phyloP scores from a whole-genome alignment of 352 stramenopile genomes.

The Phytophthora fragariae region DNA sequence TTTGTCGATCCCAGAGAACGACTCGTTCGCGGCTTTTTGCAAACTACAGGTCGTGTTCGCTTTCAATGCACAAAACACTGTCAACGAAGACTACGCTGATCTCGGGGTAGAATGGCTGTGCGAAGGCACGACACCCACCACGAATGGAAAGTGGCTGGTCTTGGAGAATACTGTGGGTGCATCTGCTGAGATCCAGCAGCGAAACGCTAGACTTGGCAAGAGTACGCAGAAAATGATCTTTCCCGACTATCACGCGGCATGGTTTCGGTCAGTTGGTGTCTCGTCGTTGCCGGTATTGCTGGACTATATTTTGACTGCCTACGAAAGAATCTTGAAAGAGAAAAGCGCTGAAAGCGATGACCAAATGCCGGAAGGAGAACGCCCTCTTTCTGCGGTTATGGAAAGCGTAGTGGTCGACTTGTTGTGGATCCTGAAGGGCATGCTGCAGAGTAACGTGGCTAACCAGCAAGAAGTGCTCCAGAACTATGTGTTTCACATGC shows the following conservation, averaged over 20 bases:
- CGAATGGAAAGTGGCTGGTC: constrained; percentile 68
- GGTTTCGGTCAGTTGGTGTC: constrained; percentile 67
- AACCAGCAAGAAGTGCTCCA: constrained; percentile 68
- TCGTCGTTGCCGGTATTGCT: constrained; percentile 61
- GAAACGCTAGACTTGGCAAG: constrained; percentile 69
- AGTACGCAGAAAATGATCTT: constrained; percentile 57
- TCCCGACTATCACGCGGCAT: constrained; percentile 52
- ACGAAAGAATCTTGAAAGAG: constrained; percentile 40
- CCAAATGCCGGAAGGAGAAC: background rate
- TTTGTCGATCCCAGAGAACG: constrained; percentile 49
- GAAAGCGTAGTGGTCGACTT: constrained; percentile 69
- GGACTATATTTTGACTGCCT: constrained; percentile 69
- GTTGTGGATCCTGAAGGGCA: constrained; percentile 71
- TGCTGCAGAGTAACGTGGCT: constrained; percentile 61
- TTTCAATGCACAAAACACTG: constrained; percentile 69
- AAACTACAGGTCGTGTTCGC: constrained; percentile 81
- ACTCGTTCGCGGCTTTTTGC: constrained; percentile 48
- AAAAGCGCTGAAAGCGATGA: background rate
- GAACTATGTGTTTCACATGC: constrained; percentile 72
- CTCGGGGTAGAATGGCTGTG: constrained; percentile 76
- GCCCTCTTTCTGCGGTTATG: constrained; percentile 35
- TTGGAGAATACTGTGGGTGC: constrained; percentile 61
- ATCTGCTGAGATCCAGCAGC: constrained; percentile 81
- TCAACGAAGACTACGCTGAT: constrained; percentile 65
- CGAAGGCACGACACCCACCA: constrained; percentile 55